These are phyloP conservation scores for Neotropicomus parvogracilis DNA, from an alignment of 1,284 basidiomycete genomes.

Conservation along the genomic window DNA sequence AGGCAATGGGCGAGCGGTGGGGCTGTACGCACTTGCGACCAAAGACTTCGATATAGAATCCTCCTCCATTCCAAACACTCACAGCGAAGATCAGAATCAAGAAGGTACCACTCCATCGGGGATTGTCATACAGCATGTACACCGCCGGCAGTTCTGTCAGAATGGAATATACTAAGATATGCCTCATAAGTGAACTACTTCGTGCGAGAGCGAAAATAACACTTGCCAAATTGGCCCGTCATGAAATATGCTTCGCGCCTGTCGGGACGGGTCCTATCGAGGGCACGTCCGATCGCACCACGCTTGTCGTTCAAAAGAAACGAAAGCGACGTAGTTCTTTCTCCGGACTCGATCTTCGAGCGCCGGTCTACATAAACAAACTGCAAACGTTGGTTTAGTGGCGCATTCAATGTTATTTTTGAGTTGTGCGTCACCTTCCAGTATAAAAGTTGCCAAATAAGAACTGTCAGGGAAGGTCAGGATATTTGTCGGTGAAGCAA, in stretches of 20 bases:
- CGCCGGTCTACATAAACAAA: conserved; percentile 83
- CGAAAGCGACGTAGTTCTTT: conserved; percentile 82
- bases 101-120: conserved; percentile 73
- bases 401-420: neutral
- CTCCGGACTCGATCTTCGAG: conserved; percentile 82
- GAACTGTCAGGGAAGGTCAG: conserved; percentile 47
- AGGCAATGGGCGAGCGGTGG: neutral
- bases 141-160: conserved; percentile 85
- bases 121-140: conserved; percentile 74
- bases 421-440: conserved; percentile 63
- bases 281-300: conserved; percentile 69
- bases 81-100: conserved; percentile 76
- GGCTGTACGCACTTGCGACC: conserved; percentile 75
- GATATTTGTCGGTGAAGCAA: conserved; percentile 17
- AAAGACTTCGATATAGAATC: conserved; percentile 92
- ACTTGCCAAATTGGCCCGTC: conserved; percentile 76
- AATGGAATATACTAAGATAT: conserved; percentile 68
- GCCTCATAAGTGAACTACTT: neutral
- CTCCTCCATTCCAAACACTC: conserved; percentile 82
- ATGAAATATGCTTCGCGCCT: conserved; percentile 78
- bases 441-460: conserved; percentile 85
- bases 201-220: neutral
- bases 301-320: conserved; percentile 84
- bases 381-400: conserved; percentile 34
- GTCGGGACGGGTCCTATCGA: conserved; percentile 56